Percentiles rank a stretch among this genome's conserved stretches.
Conservation (phyloP, 1,284 basidiomycete species). For the Cryptococcus sp. region DNA sequence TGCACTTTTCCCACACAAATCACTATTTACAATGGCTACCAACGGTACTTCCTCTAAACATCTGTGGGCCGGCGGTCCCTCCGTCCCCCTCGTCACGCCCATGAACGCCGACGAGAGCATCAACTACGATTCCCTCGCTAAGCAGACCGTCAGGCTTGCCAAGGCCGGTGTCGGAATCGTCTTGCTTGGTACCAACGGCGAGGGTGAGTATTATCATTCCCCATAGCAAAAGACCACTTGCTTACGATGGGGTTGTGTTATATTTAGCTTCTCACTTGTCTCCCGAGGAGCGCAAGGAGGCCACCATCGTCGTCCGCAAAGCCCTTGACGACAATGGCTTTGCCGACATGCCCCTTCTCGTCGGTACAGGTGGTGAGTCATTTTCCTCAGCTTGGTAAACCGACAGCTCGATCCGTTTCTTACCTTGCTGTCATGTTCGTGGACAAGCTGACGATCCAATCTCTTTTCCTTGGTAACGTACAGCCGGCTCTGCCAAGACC, state of each 20-base stretch:
- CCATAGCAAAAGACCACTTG: neutral
- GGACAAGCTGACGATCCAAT: too few relatives aligned
- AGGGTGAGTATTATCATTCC: constrained; percentile 41
- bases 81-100: constrained; percentile 56
- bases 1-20: neutral
- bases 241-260: neutral
- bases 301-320: constrained; percentile 67
- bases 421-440: too few relatives aligned
- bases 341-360: constrained; percentile 69
- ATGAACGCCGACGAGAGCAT: constrained; percentile 50
- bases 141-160: constrained; percentile 54
- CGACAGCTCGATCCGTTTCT: too few relatives aligned
- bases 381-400: too few relatives aligned
- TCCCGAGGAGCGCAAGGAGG: constrained; percentile 65
- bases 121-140: constrained; percentile 51
- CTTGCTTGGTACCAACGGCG: constrained; percentile 55
- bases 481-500: constrained; percentile 66
- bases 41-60: constrained; percentile 20
- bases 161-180: constrained; percentile 55
- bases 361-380: constrained; percentile 74
- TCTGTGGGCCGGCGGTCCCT: constrained; percentile 47
- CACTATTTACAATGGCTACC: constrained; percentile 10
- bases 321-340: constrained; percentile 75
- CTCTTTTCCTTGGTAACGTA: neutral
- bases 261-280: constrained; percentile 63